These are phyloP conservation scores for Hippophae tibetana DNA, from an alignment of 306 rosid genomes.

Conservation along the genomic window DNA sequence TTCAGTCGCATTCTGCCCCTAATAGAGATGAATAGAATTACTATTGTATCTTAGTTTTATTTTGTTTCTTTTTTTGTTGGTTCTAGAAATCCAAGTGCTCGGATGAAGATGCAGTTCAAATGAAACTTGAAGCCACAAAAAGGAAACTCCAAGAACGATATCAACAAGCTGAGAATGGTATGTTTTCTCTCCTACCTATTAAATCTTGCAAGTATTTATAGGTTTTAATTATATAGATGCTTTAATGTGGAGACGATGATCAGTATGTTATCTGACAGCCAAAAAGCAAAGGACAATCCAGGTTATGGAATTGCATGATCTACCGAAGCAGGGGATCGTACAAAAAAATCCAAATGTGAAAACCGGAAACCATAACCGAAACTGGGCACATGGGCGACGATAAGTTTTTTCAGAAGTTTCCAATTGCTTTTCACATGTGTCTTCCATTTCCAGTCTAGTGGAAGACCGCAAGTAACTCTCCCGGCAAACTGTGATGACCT, in stretches of 20 bases:
- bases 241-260: no score
- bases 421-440: no score
- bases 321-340: slow-evolving; percentile 61
- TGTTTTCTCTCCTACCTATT: slow-evolving; percentile 5
- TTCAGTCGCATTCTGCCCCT: no score
- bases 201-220: not conserved
- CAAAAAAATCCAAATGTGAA: slow-evolving; percentile 46
- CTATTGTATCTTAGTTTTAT: slow-evolving; percentile 1
- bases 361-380: slow-evolving; percentile 52
- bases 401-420: slow-evolving; percentile 14
- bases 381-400: slow-evolving; percentile 44
- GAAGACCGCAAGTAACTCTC: slow-evolving; percentile 15
- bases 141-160: slow-evolving; percentile 91
- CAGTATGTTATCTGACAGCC: slow-evolving; percentile 33
- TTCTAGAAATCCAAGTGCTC: slow-evolving; percentile 42
- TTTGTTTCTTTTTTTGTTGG: slow-evolving; percentile 19
- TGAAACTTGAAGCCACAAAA: slow-evolving; percentile 87
- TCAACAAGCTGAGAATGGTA: slow-evolving; percentile 90
- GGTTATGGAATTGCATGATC: slow-evolving; percentile 85
- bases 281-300: slow-evolving; percentile 86
- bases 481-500: slow-evolving; percentile 14
- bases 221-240: no score
- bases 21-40: no score
- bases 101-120: slow-evolving; percentile 51
- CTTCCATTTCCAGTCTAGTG: slow-evolving; percentile 19